Evolutionary conservation across 2,329 filamentous ascomycete genomes (phyloP), one percentile per base, ranked within the genome.

Genomic region (Metarhizium robertsii): DNA sequence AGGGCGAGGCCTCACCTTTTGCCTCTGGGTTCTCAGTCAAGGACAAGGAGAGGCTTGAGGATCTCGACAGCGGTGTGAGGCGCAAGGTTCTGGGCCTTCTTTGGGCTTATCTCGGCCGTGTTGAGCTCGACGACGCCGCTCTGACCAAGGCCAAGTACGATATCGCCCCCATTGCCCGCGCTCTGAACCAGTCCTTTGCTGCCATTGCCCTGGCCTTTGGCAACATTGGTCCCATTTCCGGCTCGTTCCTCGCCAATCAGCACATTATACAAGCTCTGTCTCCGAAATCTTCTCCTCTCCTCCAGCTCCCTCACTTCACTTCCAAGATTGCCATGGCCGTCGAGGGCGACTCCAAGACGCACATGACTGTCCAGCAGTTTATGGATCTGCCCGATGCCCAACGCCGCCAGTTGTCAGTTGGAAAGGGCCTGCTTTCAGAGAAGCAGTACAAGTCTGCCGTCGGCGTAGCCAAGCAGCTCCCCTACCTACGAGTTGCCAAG

Each of bases 21-120:
- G 78, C 79, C 36, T 70, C 66, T 36, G 83, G 85, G 40, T 75
- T 96, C 61, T 79, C 84, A 0, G 71, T 76, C 16, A 90, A 91
- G 70, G 91, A 96, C 65, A 85, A 85, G 67, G 79, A 85, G 65
- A 85, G 83, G 66, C 78, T 99, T 7, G 84, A 90, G 66, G 84
- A 91, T 61, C 73, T 96, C 57, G 94, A 97, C 52, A 87, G 87
- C 61, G 85, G 86, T 43, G 80, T 84, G 29, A 86, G 89, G 61
- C 82, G 94, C 66, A 97, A 97, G 78, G 86, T 90, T 7, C 78
- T 97, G 48, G 90, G 87, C 52, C 79, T 99, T 55, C 78, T 99
- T 16, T 99, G 95, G 94, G 92, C 94, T 46, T 97, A 99, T 69
- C 81, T 97, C 50, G 90, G 89, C 58, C 88, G 94, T 50, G 78